phyloP scores from a whole-genome alignment of 345 rosid genomes.

The Lepidium aucheri region DNA sequence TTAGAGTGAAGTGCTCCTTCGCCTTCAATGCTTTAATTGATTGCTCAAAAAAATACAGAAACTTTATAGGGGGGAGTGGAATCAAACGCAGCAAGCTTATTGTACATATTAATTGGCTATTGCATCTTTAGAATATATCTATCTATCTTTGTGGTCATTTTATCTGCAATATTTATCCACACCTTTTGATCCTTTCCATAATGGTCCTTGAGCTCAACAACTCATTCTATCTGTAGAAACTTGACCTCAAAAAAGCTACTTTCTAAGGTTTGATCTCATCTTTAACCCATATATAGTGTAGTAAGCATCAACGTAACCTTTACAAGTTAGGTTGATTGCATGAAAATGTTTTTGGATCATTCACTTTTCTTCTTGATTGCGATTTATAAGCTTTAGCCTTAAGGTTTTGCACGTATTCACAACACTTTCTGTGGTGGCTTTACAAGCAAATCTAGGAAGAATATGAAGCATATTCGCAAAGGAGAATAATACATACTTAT shows the following conservation, averaged over 20 bases:
- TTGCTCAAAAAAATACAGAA: neutral
- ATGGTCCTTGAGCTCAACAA: neutral
- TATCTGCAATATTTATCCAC: slow-evolving; percentile 24
- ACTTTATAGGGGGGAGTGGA: slow-evolving; percentile 31
- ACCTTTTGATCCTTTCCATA: neutral
- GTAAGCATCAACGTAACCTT: neutral
- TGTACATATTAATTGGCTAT: slow-evolving; percentile 42
- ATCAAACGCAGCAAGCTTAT: slow-evolving; percentile 42
- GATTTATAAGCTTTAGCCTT: no score
- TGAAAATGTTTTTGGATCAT: neutral
- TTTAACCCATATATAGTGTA: neutral
- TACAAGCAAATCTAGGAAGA: no score
- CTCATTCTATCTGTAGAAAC: neutral
- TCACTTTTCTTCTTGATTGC: no score
- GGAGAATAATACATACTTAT: no score
- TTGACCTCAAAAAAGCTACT: slow-evolving; percentile 10
- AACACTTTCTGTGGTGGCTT: no score
- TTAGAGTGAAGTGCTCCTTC: slow-evolving; percentile 4
- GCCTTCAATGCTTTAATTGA: neutral
- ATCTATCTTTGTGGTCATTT: slow-evolving; percentile 68
- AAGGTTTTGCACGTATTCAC: no score
- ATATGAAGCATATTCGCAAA: no score
- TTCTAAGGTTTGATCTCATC: neutral
- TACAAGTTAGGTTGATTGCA: neutral
- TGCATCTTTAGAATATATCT: slow-evolving; percentile 45